Evolutionary conservation across 495 filamentous ascomycete genomes (phyloP), one percentile per base, ranked within the genome.

Genomic region (Penicillium tannophilum): DNA sequence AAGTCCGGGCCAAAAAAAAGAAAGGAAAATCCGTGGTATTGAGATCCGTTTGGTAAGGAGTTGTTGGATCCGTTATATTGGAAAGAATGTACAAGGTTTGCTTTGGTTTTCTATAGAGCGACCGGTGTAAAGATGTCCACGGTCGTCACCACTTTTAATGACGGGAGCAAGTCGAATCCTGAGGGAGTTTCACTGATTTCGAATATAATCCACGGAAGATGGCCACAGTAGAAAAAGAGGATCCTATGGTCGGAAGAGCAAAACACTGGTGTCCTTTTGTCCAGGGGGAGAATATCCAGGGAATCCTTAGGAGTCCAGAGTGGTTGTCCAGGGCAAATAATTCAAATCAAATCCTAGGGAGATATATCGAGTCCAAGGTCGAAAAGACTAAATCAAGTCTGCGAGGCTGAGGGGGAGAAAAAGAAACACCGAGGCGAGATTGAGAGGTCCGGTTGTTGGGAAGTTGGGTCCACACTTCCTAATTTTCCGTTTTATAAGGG

Each of bases 1-100:
- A 71, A 69, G 66, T 79, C 70, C 71, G 67, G 68, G 68, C 64
- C 71, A 69, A 63, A 65, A 54, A 56, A 46, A 51, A 59, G 51
- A 65, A 57, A 65, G 44, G 39, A 59, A 54, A 62, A 17, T 54
- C 52, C 54, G 51, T 67, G 49, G 55, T 43, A 54, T 56, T 46
- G 41, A 59, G 55, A 41, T 56, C 58, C 60, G n/a, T 53, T 45
- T 55, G 56, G 52, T 49, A 56, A 44, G 16, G 55, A 16, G 53
- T 53, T 51, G 56, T 53, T 58, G 62, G n/a, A 52, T 64, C 61
- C 61, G 60, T 62, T 67, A 60, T 60, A 70, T 63, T 68, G 62
- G 31, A 31, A 58, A 55, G 54, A 63, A 59, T 58, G 61, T 70
- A 70, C 63, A 68, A 52, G 17, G 17, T 47, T 53, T 54, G 42